Evolutionary conservation across 768 basidiomycete species (phyloP).

Genomic region (Polyporus arcularius): DNA sequence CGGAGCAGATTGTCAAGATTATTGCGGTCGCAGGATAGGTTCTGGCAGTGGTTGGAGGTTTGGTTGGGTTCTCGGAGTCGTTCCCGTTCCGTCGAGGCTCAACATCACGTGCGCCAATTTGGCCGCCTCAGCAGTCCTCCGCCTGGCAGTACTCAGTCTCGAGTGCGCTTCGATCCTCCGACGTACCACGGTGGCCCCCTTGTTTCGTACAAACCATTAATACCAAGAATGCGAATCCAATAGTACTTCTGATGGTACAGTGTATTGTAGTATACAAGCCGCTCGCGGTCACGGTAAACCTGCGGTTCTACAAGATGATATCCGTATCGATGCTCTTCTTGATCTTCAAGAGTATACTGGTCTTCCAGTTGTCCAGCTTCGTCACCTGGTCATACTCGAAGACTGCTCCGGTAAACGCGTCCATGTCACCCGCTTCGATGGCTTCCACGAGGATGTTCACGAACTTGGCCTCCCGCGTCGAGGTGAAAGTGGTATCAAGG

Average conservation of each 20-base stretch:
- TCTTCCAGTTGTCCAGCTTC: conserved; percentile 97
- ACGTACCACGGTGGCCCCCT: too few relatives aligned
- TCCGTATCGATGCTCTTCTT: conserved; percentile 77
- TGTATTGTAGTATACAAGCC: conserved; percentile 5
- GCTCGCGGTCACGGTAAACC: conserved; percentile 6
- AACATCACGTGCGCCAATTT: too few relatives aligned
- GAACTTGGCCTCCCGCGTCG: conserved; percentile 93
- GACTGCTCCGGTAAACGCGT: conserved; percentile 81
- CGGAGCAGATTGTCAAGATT: too few relatives aligned
- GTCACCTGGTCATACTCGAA: conserved; percentile 90
- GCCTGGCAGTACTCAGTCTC: too few relatives aligned
- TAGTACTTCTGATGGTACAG: conserved; percentile 5
- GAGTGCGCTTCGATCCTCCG: too few relatives aligned
- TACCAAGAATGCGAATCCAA: neutral
- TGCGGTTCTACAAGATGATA: conserved; percentile 28
- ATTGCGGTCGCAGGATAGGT: too few relatives aligned
- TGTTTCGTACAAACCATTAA: neutral
- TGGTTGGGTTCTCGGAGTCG: too few relatives aligned
- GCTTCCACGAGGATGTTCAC: conserved; percentile 76
- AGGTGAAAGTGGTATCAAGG: conserved; percentile 83
- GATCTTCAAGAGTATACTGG: conserved; percentile 83
- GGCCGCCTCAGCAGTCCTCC: too few relatives aligned
- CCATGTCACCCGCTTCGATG: conserved; percentile 67
- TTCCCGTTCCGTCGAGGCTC: too few relatives aligned
- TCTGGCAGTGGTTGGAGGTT: too few relatives aligned